Conservation (phyloP, 73 alveolate genomes). For the Tetrahymena borealis region DNA sequence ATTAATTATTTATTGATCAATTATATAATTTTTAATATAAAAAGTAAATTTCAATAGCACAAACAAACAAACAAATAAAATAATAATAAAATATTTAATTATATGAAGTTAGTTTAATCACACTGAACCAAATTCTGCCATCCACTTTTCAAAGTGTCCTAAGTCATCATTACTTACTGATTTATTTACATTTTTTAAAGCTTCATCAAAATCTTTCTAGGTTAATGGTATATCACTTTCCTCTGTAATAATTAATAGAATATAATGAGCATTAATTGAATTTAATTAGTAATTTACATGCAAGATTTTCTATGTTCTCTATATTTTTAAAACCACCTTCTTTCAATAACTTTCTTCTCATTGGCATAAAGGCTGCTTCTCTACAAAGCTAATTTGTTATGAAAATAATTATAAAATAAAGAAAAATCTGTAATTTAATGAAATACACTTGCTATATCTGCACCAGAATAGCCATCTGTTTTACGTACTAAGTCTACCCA, state of each 20-base stretch:
- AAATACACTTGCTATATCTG: slow-evolving; percentile 77
- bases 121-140: slow-evolving; percentile 76
- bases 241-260: slow-evolving; percentile 6
- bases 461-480: slow-evolving; percentile 90
- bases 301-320: slow-evolving; percentile 5
- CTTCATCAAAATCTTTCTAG: slow-evolving; percentile 69
- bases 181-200: slow-evolving; percentile 64
- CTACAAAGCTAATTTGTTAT: slow-evolving; percentile 48
- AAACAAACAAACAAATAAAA: background rate
- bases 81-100: background rate
- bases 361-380: slow-evolving; percentile 92
- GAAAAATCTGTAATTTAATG: background rate
- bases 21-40: no score
- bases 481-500: slow-evolving; percentile 64
- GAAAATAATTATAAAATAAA: background rate
- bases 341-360: slow-evolving; percentile 66
- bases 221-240: slow-evolving; percentile 65
- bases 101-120: slow-evolving; percentile 8
- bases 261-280: background rate
- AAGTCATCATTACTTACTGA: slow-evolving; percentile 64
- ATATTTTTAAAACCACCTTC: slow-evolving; percentile 35
- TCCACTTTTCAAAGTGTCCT: slow-evolving; percentile 72
- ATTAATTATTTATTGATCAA: no score
- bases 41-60: background rate
- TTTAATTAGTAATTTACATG: background rate